Evolutionary conservation across 768 basidiomycete species (phyloP), one percentile per base, ranked within the genome.

Genomic region (Pulveroboletus sp.): DNA sequence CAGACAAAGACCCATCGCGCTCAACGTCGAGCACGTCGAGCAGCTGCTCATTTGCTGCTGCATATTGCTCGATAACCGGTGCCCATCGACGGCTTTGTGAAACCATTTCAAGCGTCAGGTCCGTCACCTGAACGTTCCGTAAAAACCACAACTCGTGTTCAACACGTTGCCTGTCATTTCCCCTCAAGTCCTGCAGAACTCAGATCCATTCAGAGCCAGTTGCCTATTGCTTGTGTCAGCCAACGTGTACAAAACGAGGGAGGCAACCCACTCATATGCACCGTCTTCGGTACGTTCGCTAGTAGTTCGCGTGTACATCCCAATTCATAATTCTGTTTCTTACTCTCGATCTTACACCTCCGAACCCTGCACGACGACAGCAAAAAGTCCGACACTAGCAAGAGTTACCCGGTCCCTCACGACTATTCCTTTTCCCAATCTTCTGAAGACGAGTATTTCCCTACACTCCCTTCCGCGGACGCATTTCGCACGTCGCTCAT

Each of bases 401-500:
- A 77, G 65, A 78, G 75, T 57, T 70, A 59, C 52, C 73, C 75
- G 40, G 56, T 70, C 43, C 69, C 76, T 49, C 67, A 67, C 49
- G 48, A 53, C 52, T 55, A 46, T 23, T 52, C 59, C 57, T 58
- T 64, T 57, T 51, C 65, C 34, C 67, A 64, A 13, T 57, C 66
- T 43, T 57, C 66, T 54, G 65, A 72, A 36, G 70, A 69, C 51
- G 72, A 72, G 38, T 55, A 64, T 40, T 70, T 82, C 3, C 80
- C 78, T 41, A 74, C 78, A 55, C 75, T 92, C 16, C 84, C 87
- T 45, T 78, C 85, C 9, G 71, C 75, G 37, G 81, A 78, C 72
- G 82, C 90, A 68, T 93, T 93, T 72, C 85, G 90, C 60, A 90
- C 90, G 25, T 90, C 89, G 51, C 78, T 86, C 63, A 90, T 93